phyloP scores from a whole-genome alignment of 192 early-diverging fungal species.

The Entomortierella beljakovae region DNA sequence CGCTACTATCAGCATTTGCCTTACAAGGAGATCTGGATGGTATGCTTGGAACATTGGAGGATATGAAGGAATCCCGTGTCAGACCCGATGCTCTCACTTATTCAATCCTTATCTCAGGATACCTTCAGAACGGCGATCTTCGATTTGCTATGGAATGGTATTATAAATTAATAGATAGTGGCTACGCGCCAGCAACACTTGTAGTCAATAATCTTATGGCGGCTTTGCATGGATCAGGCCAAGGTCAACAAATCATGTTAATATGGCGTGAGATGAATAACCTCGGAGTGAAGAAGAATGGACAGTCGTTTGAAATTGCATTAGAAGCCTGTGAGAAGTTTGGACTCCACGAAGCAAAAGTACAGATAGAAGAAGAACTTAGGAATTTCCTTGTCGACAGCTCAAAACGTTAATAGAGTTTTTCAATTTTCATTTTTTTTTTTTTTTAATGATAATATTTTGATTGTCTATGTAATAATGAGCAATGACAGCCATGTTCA shows the following conservation, averaged over 20 bases:
- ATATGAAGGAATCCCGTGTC: conserved; percentile 31
- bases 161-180: conserved; percentile 38
- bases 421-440: not conserved
- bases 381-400: conserved; percentile 10
- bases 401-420: not conserved
- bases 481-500: not conserved
- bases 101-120: conserved; percentile 47
- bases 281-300: conserved; percentile 15
- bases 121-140: conserved; percentile 45
- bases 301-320: conserved; percentile 34
- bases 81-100: conserved; percentile 36
- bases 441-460: not conserved
- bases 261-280: conserved; percentile 33
- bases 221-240: conserved; percentile 39
- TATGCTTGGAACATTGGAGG: conserved; percentile 18
- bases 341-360: conserved; percentile 4
- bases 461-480: not conserved
- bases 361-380: conserved; percentile 24
- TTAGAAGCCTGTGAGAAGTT: conserved; percentile 44
- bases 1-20: conserved; percentile 35
- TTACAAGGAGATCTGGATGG: conserved; percentile 44
- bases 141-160: conserved; percentile 52
- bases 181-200: conserved; percentile 14
- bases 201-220: conserved; percentile 49
- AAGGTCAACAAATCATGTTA: conserved; percentile 30